Evolutionary conservation across 2,329 filamentous ascomycete species (phyloP), one percentile per base, ranked within the genome.

Genomic region (Diplodia intermedia): DNA sequence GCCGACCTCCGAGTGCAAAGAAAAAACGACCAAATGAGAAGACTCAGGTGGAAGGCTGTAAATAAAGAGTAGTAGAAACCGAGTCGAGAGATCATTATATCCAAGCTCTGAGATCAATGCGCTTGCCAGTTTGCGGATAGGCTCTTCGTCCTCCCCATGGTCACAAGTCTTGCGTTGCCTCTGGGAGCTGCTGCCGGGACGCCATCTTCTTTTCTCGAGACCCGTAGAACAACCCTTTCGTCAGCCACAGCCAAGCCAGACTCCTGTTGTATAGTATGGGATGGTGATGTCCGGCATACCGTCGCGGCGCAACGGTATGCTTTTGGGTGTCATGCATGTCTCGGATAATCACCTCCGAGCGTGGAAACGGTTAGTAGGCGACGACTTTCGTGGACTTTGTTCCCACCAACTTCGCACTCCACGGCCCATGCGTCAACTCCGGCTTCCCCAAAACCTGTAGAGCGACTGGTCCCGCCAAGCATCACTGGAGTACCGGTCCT

Each of bases 281-380:
- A 50, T 18, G 31, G 60, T 31, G 23, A 18, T 29, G n/a, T 26
- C n/a, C 15, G 60, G 31, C 18, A 52, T 26, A 49, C 40, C 40
- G 40, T 49, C 14, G 40, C 40, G 56, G 31, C 29, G 60, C 60
- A 63, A 29, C 29, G 31, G 36, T 29, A 18, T 15, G n/a, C 29
- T 50, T 18, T 12, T 12, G 43, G 57, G 29, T 52, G 23, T 18
- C 31, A 50, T 63, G 60, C 60, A 63, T 63, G 60, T 63, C 60
- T 52, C 60, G 60, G 60, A 63, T 52, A 63, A 63, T 63, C 26
- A 52, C 43, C 43, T 52, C 60, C 60, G 29, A n/a, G 7, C 14
- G 43, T 52, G 47, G 31, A 29, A 47, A 18, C 14, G 14, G 20
- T 7, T 4, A 26, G 26, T 26, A n/a, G 26, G 40, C 15, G 18